Percentiles rank a stretch among this genome's conserved stretches.
Evolutionary conservation across 257 asterid genomes (phyloP).

Genomic region (Solanum chmielewskii): DNA sequence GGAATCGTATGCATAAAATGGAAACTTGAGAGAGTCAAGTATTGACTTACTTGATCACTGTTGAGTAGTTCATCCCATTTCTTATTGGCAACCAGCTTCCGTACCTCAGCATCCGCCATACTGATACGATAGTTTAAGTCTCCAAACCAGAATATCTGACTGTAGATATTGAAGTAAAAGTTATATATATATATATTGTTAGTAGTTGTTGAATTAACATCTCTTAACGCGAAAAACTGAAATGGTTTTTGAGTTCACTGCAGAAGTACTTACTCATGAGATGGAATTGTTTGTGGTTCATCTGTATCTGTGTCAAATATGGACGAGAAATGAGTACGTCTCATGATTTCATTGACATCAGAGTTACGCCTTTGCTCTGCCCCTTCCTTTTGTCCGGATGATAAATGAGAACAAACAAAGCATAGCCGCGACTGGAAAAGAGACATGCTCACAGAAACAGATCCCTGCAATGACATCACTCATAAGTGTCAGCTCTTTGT

Average conservation of each 20-base stretch:
- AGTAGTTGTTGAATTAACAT: neutral
- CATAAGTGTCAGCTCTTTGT: neutral
- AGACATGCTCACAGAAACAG: constrained; percentile 88
- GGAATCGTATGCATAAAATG: neutral
- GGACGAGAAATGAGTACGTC: constrained; percentile 69
- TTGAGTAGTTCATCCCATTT: constrained; percentile 69
- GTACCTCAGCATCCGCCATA: constrained; percentile 51
- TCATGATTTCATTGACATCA: constrained; percentile 70
- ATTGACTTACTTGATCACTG: constrained; percentile 52
- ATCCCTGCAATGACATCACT: constrained; percentile 46
- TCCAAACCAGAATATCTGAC: constrained; percentile 98
- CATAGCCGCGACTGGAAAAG: constrained; percentile 74
- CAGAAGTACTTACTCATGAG: constrained; percentile 68
- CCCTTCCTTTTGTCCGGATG: constrained; percentile 73
- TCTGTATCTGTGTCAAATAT: constrained; percentile 38
- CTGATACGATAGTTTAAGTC: constrained; percentile 84
- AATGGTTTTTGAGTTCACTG: neutral
- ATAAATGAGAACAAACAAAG: constrained; percentile 88
- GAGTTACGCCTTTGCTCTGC: constrained; percentile 74
- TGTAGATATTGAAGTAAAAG: constrained; percentile 22
- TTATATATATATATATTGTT: neutral
- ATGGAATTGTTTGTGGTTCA: constrained; percentile 80
- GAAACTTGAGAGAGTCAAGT: neutral
- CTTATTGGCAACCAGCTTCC: constrained; percentile 59
- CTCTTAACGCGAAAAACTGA: neutral